Base-by-base conservation (phyloP, 768 basidiomycete species). In the Boletus pseudopeckii region DNA sequence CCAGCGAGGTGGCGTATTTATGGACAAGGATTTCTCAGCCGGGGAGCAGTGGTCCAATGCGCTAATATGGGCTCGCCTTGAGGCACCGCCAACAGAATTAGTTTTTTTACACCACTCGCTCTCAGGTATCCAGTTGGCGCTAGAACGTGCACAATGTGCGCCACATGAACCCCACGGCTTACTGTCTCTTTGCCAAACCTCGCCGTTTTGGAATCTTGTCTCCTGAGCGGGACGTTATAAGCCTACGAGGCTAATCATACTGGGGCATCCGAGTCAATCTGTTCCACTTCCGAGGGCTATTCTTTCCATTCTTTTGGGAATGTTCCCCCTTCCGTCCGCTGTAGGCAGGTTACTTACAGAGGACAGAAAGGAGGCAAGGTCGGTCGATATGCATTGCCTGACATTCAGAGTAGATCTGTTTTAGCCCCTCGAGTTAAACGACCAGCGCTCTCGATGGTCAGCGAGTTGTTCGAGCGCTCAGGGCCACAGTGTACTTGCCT, bases 271-370 rank as follows among this genome's bases (percentile, higher is more conserved):
- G 18, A 18, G 14, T 2, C 34, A 14, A 26, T n/a, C 41, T 22
- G 9, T 26, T 24, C 41, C 26, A 11, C 33, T 14, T 24, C 18
- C 37, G 20, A 46, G 22, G 11, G 17, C 39, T 9, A 15, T 45
- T 28, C 20, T n/a, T n/a, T n/a, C n/a, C n/a, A n/a, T n/a, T n/a
- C n/a, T n/a, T n/a, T n/a, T n/a, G n/a, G n/a, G n/a, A n/a, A n/a
- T n/a, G n/a, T n/a, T n/a, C 47, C 50, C 53, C 62, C 20, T 64
- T 63, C 62, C 63, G 62, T 64, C 63, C 59, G 63, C 57, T 63
- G 60, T 65, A 65, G 57, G 63, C 54, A 58, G 20, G 40, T 42
- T 28, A 40, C 59, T 44, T 56, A 18, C 63, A 63, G 54, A 45
- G 64, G 55, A 28, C 60, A 47, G 63, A 64, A 64, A 53, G 64